Evolutionary conservation across 805 yeast species (phyloP).

Genomic region (Wickerhamiella galacta): DNA sequence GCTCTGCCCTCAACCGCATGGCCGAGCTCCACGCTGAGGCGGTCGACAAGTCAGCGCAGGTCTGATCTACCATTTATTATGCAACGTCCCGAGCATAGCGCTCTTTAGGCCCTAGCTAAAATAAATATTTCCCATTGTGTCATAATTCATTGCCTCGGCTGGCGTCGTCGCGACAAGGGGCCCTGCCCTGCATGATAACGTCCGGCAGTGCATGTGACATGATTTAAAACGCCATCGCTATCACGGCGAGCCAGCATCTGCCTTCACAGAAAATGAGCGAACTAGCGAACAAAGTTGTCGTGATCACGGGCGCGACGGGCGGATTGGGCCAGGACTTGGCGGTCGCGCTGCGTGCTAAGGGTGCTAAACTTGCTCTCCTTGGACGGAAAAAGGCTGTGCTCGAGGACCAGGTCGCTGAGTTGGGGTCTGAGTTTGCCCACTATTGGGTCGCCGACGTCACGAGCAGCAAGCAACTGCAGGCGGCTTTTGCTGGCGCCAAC

Average conservation of each 20-base stretch:
- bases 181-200: too few relatives aligned
- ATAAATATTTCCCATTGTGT: not conserved
- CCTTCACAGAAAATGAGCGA: too few relatives aligned
- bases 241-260: too few relatives aligned
- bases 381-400: conserved; percentile 2
- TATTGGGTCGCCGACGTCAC: conserved; percentile 4
- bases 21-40: conserved; percentile 26
- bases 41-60: too few relatives aligned
- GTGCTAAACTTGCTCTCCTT: conserved; percentile 5
- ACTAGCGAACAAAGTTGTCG: conserved; percentile 3
- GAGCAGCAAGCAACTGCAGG: conserved; percentile 1
- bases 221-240: too few relatives aligned
- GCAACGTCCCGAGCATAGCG: not conserved
- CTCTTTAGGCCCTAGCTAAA: not conserved
- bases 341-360: not conserved
- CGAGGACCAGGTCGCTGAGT: conserved; percentile 1
- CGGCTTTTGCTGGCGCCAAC: conserved; percentile 3
- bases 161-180: too few relatives aligned
- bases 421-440: conserved; percentile 1
- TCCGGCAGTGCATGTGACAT: too few relatives aligned
- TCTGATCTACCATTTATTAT: conserved; percentile 5
- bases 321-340: conserved; percentile 4
- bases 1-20: conserved; percentile 98
- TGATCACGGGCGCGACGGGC: conserved; percentile 6
- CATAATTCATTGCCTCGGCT: too few relatives aligned